Base-by-base conservation (phyloP, 768 basidiomycete genomes). In the Gloeostereum incarnatum region DNA sequence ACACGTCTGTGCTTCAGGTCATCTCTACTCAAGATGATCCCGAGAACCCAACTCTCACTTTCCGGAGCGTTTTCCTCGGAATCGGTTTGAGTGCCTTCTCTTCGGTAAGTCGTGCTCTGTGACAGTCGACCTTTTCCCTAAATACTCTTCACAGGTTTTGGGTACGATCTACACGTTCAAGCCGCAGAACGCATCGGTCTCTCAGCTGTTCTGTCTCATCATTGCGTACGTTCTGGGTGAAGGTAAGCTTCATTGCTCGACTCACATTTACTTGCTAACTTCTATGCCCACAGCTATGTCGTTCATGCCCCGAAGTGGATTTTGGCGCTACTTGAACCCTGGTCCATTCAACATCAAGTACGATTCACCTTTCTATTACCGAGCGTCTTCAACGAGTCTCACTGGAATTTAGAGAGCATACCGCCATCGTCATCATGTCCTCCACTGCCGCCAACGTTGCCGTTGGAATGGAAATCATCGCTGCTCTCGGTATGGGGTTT, bases 291-390 rank as follows among this genome's bases (percentile, higher is more conserved):
- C 18, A 18, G n/a, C 36, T 63, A 64, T 47, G 16, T 31, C 65
- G 7, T n/a, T n/a, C n/a, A 50, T 72, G 7, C 71, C 71, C n/a
- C 56, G 56, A 30, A 47, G 50, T 20, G 69, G 71, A 6, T 52
- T 47, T 22, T 74, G 66, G 65, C 51, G 58, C 5, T 68, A 65
- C 49, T 49, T 75, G 3, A 75, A 75, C 44, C 73, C 73, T 9
- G 72, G 73, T 0, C 71, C 73, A 6, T 75, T 75, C 57, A 75
- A 74, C 48, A 69, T 74, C 52, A 73, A 73, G 68, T 65, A 22
- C 31, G 52, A 22, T 18, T 2, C 35, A 8, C 16, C 16, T 21
- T 16, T 8, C 17, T 25, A 29, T 20, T 26, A 2, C 17, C 31
- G 14, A 22, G 17, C 16, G 20, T 10, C 23, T 35, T 24, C 14